phyloP scores from a whole-genome alignment of 192 early-diverging fungal genomes.

The Coemansia sp. region DNA sequence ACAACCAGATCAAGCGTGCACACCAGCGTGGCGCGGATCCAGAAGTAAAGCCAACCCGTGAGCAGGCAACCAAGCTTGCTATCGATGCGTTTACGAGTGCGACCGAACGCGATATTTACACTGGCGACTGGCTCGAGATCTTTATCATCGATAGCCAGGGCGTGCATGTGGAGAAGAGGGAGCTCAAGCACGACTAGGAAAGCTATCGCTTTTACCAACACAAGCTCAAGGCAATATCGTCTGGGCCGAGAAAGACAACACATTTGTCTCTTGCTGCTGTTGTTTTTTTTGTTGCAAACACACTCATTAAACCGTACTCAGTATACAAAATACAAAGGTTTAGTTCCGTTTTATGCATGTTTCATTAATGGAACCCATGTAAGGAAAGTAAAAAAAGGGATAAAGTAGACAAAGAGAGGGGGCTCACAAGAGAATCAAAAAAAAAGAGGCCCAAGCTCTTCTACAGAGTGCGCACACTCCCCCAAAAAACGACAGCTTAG shows the following conservation, averaged over 20 bases:
- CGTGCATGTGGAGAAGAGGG: conserved; percentile 68
- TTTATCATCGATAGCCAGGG: conserved; percentile 81
- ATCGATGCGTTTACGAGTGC: conserved; percentile 97
- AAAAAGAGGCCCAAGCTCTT: too few relatives aligned
- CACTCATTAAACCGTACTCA: too few relatives aligned
- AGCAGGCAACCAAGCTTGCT: conserved; percentile 69
- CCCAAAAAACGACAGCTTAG: conserved; percentile 14
- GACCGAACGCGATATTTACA: conserved; percentile 98
- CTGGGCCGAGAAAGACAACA: too few relatives aligned
- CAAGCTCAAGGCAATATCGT: too few relatives aligned
- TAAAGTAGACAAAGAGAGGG: not conserved
- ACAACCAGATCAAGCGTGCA: conserved; percentile 85
- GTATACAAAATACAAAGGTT: too few relatives aligned
- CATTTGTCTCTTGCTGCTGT: too few relatives aligned
- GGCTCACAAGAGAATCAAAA: too few relatives aligned
- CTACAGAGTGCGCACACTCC: not conserved
- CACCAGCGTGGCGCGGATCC: conserved; percentile 58
- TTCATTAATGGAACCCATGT: not conserved
- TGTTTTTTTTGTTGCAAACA: too few relatives aligned
- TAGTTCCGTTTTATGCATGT: conserved; percentile 6
- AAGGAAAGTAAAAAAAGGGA: not conserved
- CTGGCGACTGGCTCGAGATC: conserved; percentile 93
- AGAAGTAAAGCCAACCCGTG: conserved; percentile 10
- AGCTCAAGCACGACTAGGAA: conserved; percentile 89
- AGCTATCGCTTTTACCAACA: too few relatives aligned